phyloP scores from a whole-genome alignment of 495 filamentous ascomycete species.

The Hyaloscypha hepaticicola region DNA sequence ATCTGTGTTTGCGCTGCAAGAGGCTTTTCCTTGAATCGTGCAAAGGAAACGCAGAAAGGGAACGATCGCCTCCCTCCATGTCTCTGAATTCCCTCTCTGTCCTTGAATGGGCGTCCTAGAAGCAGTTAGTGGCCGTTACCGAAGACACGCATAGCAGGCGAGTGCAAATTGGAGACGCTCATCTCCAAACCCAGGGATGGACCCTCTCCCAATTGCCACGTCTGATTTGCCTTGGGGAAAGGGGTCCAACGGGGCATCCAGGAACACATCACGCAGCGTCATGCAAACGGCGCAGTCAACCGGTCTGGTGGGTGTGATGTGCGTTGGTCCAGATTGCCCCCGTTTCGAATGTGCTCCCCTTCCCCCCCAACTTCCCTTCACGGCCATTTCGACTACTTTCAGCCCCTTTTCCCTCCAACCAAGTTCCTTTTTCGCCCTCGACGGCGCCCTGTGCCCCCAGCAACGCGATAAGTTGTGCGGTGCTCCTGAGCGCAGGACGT shows the following conservation, averaged over 20 bases:
- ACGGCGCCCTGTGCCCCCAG: conserved; percentile 12
- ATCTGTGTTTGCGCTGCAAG: background rate
- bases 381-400: conserved; percentile 11
- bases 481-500: background rate
- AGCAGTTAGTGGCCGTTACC: background rate
- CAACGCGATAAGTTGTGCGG: background rate
- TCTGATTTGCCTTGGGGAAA: no score
- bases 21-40: background rate
- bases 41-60: background rate
- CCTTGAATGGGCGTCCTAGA: background rate
- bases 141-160: background rate
- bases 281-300: background rate
- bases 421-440: conserved; percentile 6
- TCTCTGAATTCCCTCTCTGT: background rate
- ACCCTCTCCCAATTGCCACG: background rate
- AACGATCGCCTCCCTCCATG: no score
- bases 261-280: background rate
- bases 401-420: conserved; percentile 9
- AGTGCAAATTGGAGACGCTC: background rate
- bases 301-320: background rate
- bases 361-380: background rate
- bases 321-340: background rate
- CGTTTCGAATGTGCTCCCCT: background rate
- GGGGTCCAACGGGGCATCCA: conserved; percentile 3
- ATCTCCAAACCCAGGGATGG: background rate